Base-by-base conservation (phyloP, 192 early-diverging fungal species). In the Dimargaris cristalligena region DNA sequence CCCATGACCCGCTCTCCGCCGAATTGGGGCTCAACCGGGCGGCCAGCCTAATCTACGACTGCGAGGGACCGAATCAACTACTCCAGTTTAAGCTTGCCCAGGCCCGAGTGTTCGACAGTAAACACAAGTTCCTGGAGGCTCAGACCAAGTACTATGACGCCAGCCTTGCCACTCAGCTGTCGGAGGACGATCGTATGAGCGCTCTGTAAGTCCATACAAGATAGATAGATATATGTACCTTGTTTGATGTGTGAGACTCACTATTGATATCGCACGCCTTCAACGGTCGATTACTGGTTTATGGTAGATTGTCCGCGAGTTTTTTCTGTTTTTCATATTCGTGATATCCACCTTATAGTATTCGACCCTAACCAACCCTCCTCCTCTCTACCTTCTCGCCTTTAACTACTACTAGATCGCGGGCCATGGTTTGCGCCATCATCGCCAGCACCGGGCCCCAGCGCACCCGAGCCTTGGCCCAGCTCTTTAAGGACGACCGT, bases 371-470 rank as follows among this genome's bases (percentile, higher is more conserved):
- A n/a, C n/a, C n/a, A n/a, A n/a, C n/a, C n/a, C n/a, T n/a, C n/a
- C n/a, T n/a, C n/a, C n/a, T n/a, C n/a, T n/a, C n/a, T n/a, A n/a
- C n/a, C n/a, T n/a, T n/a, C 44, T 4, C 2, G 14, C 31, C 59
- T n/a, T 33, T 44, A 14, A 62, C 41, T 47, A 63, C 31, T 23
- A n/a, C 25, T 65, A 81, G 80, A 46, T 70, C 72, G 9, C 76
- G 82, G 13, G 91, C 95, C n/a, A 84, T 98, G 18, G 80, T 78
- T 47, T 96, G 91, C 65, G 86, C 92, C 1, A 83, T 94, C 0
- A 71, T 98, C 52, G 92, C 92, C 4, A 81, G 83, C 25, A 93
- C 93, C 6, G 94, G 95, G 0, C 91, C 90, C 25, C 85, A 86
- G 47, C 79, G 94, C 35, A 81, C 86, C 34, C 83, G 92, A 16